phyloP scores from a whole-genome alignment of 192 early-diverging fungal genomes.

The Umbelopsis sp. region DNA sequence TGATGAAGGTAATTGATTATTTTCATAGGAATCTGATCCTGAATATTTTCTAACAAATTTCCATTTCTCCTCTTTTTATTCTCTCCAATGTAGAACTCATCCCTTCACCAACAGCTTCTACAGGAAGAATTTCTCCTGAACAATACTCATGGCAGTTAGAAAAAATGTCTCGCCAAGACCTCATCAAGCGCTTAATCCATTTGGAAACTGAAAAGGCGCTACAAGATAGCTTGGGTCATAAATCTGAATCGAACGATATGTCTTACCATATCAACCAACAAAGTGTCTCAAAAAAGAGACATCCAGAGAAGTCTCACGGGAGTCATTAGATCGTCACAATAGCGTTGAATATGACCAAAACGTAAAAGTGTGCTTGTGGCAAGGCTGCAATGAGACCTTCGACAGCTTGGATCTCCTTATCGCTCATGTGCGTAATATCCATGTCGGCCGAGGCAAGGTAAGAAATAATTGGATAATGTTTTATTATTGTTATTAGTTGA shows the following conservation, averaged over 20 bases:
- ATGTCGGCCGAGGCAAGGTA: constrained; percentile 7
- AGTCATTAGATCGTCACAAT: constrained; percentile 8
- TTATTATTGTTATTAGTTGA: background rate
- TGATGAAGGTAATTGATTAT: background rate
- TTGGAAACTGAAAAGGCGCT: background rate
- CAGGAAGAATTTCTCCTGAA: background rate
- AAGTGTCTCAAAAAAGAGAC: background rate
- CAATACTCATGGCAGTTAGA: constrained; percentile 4
- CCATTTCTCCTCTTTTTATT: background rate
- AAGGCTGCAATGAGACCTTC: background rate
- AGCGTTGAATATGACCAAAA: background rate
- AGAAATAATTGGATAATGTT: background rate
- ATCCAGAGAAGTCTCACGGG: constrained; percentile 7
- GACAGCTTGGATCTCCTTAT: background rate
- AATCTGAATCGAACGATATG: constrained; percentile 2
- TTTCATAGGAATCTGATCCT: background rate
- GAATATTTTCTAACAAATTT: no score
- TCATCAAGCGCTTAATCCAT: background rate
- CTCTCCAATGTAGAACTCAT: background rate
- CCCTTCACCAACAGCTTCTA: background rate
- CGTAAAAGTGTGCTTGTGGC: constrained; percentile 4
- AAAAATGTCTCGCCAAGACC: constrained; percentile 6
- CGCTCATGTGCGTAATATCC: constrained; percentile 9
- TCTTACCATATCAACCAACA: background rate
- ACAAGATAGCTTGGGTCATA: background rate